phyloP scores from a whole-genome alignment of 2,329 filamentous ascomycete genomes.

The Juglanconis sp. region DNA sequence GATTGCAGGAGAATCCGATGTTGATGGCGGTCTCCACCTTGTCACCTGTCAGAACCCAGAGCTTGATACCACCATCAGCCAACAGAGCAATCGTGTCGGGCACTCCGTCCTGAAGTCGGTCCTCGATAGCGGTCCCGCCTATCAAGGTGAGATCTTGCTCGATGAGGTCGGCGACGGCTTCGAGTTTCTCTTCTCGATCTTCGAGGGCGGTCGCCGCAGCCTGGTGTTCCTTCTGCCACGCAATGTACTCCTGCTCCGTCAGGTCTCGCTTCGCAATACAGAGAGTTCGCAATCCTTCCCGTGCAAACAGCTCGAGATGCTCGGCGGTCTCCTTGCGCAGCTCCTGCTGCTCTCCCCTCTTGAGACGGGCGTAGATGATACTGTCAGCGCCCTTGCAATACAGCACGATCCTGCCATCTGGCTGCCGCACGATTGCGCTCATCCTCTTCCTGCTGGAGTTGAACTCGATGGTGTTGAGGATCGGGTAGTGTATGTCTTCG shows the following conservation, averaged over 20 bases:
- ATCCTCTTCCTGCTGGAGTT: conserved; percentile 96
- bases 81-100: conserved; percentile 92
- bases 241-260: conserved; percentile 75
- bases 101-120: conserved; percentile 93
- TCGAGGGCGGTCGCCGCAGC: conserved; percentile 78
- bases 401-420: conserved; percentile 80
- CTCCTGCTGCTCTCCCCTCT: conserved; percentile 79
- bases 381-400: conserved; percentile 98
- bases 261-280: conserved; percentile 86
- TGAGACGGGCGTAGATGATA: conserved; percentile 90
- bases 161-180: conserved; percentile 83
- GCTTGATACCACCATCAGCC: conserved; percentile 90
- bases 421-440: conserved; percentile 96
- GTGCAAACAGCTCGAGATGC: conserved; percentile 93
- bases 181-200: conserved; percentile 88
- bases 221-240: conserved; percentile 86
- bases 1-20: conserved; percentile 97
- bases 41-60: conserved; percentile 97
- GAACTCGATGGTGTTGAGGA: conserved; percentile 95
- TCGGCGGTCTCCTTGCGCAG: conserved; percentile 81
- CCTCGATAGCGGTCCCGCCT: conserved; percentile 95
- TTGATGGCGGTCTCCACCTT: conserved; percentile 99
- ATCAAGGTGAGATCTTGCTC: conserved; percentile 85
- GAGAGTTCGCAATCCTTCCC: conserved; percentile 89
- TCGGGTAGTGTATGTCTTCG: conserved; percentile 76